A percentile compares a stretch with the other conserved stretches of the same genome.
These are phyloP conservation scores for Eleusine indica DNA, from an alignment of 176 grass and related monocot species.

Conservation along the genomic window DNA sequence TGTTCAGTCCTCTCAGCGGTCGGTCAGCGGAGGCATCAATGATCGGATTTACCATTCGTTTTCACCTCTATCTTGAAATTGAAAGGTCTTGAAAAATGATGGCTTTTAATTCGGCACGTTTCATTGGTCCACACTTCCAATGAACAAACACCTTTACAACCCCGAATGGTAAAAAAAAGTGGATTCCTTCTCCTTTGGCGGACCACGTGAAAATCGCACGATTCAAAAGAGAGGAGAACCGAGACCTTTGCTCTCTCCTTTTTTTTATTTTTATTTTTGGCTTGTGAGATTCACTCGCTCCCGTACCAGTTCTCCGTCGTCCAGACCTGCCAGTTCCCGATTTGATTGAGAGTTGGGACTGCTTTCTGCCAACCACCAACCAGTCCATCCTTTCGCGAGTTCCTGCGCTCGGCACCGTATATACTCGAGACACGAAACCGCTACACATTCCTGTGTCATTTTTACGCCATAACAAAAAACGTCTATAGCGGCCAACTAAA, in stretches of 20 bases:
- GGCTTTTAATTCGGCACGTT: too few relatives aligned
- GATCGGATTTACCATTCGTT: too few relatives aligned
- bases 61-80: too few relatives aligned
- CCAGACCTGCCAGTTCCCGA: neutral
- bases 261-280: neutral
- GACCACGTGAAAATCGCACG: neutral
- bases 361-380: neutral
- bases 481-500: too few relatives aligned
- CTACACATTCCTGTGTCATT: neutral
- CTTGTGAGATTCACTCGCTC: neutral
- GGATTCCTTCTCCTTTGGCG: neutral
- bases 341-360: neutral
- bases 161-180: neutral
- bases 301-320: neutral
- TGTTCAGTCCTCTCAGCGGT: too few relatives aligned
- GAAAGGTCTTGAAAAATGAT: too few relatives aligned
- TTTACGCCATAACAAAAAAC: too few relatives aligned
- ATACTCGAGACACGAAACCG: neutral
- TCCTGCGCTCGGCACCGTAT: neutral
- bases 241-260: too few relatives aligned
- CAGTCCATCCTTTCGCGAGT: neutral
- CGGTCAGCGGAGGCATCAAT: too few relatives aligned
- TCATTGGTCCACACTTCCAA: too few relatives aligned
- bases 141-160: too few relatives aligned
- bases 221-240: neutral